Percentiles rank a stretch among this genome's conserved stretches.
Conservation (phyloP, 2,329 filamentous ascomycete species). For the Aureobasidium sp. region DNA sequence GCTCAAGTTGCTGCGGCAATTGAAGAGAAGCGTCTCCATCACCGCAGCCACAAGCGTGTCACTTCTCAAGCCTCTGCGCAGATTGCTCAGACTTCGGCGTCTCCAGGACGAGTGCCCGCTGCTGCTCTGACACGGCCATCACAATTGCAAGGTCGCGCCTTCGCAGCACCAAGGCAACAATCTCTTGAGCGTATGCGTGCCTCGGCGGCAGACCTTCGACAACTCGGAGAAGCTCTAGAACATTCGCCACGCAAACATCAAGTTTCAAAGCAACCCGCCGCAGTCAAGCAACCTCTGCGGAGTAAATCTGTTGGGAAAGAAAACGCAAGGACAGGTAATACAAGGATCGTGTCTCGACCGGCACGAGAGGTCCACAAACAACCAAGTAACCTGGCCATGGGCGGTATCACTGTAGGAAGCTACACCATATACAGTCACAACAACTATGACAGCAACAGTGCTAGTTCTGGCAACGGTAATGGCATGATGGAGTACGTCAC, state of each 20-base stretch:
- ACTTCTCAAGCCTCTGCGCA: not conserved
- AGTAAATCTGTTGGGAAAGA: slow-evolving; percentile 6
- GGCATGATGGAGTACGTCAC: slow-evolving; percentile 20
- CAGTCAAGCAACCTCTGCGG: slow-evolving; percentile 9
- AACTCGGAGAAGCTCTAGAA: slow-evolving; percentile 36
- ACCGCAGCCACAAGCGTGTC: slow-evolving; percentile 1
- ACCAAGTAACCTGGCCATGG: slow-evolving; percentile 15
- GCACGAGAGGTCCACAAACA: slow-evolving; percentile 13
- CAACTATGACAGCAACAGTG: slow-evolving; percentile 14
- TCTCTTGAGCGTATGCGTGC: slow-evolving; percentile 42
- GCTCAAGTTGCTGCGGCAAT: slow-evolving; percentile 50
- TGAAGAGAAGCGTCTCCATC: slow-evolving; percentile 39
- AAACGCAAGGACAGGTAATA: slow-evolving; percentile 2
- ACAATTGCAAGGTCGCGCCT: slow-evolving; percentile 44
- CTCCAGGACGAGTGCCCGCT: not conserved
- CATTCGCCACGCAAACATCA: slow-evolving; percentile 38
- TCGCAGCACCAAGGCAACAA: slow-evolving; percentile 45
- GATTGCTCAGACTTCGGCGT: not conserved
- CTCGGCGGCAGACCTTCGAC: slow-evolving; percentile 35
- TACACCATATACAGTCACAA: slow-evolving; percentile 17
- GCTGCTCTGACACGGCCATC: slow-evolving; percentile 32
- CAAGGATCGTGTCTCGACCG: slow-evolving; percentile 18
- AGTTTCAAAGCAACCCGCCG: not conserved
- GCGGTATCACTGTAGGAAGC: slow-evolving; percentile 17
- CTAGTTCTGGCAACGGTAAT: slow-evolving; percentile 12